phyloP scores from a whole-genome alignment of 1,284 basidiomycete species.

The Austroboletus rostrupii region DNA sequence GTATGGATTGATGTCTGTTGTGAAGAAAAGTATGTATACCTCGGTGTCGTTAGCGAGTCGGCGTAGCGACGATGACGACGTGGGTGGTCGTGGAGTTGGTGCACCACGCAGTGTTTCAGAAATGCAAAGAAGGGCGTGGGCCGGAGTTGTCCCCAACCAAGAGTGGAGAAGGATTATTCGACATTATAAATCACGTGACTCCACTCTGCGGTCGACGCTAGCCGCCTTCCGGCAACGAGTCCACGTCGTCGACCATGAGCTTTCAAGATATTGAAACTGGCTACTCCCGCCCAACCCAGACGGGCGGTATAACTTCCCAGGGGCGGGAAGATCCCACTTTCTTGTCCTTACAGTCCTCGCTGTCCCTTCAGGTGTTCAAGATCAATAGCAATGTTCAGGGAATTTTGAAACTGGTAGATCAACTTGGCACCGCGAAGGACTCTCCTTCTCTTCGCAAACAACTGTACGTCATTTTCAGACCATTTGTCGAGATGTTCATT shows the following conservation, averaged over 20 bases:
- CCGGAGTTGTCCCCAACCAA: too few species aligned
- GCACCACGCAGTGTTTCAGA: too few species aligned
- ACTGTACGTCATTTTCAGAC: constrained; percentile 51
- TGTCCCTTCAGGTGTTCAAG: constrained; percentile 97
- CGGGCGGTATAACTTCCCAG: constrained; percentile 41
- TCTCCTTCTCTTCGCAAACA: constrained; percentile 72
- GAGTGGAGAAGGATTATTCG: too few species aligned
- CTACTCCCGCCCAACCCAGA: constrained; percentile 41
- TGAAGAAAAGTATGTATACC: too few species aligned
- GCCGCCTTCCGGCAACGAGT: neutral
- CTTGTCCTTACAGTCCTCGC: constrained; percentile 73
- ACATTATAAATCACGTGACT: too few species aligned
- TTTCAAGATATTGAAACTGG: constrained; percentile 78
- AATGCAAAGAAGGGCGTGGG: too few species aligned
- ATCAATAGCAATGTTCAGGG: constrained; percentile 97
- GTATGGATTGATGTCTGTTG: too few species aligned
- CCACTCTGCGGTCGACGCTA: neutral
- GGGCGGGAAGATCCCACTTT: constrained; percentile 73
- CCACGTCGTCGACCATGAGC: constrained; percentile 48
- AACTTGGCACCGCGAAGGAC: constrained; percentile 81
- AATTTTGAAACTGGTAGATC: constrained; percentile 88
- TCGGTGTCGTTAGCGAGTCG: too few species aligned
- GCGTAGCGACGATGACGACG: too few species aligned
- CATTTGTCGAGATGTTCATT: neutral
- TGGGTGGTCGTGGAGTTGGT: too few species aligned